Percentiles rank a stretch among this genome's conserved stretches.
phyloP scores from a whole-genome alignment of 139 green algal genomes.

The Coccomyxa sp. region DNA sequence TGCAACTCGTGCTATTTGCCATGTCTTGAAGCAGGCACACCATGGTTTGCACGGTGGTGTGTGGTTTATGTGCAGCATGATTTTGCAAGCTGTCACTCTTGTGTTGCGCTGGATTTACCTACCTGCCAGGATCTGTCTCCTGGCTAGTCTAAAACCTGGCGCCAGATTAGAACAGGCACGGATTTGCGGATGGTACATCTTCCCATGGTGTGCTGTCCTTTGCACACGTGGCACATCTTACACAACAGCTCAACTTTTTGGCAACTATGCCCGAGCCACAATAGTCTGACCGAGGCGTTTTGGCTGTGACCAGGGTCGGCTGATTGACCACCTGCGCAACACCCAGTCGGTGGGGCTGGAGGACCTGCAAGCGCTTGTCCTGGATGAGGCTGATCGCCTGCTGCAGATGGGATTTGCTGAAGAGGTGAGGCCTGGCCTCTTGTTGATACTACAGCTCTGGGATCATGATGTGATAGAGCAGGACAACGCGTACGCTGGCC shows the following conservation, averaged over 20 bases:
- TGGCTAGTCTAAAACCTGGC: not conserved
- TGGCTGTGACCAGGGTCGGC: constrained; percentile 28
- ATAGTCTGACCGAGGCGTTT: not conserved
- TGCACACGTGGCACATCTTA: not conserved
- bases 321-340: constrained; percentile 97
- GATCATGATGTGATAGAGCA: too few species aligned
- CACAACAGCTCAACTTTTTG: not conserved
- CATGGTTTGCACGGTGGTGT: not conserved
- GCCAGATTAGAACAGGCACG: not conserved
- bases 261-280: not conserved
- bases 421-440: constrained; percentile 37
- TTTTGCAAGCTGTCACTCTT: not conserved
- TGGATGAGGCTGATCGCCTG: constrained; percentile 94
- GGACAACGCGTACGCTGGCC: too few species aligned
- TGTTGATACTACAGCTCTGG: not conserved
- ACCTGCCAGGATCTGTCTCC: not conserved
- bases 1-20: not conserved
- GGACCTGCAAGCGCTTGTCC: constrained; percentile 78
- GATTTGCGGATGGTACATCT: not conserved
- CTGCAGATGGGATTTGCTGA: constrained; percentile 88
- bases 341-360: constrained; percentile 84
- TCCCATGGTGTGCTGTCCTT: not conserved
- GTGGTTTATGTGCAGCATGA: not conserved
- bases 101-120: not conserved
- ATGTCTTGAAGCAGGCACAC: not conserved